Percentiles rank a stretch among this genome's conserved stretches.
phyloP scores from a whole-genome alignment of 176 grass and related monocot genomes.

The Carex parvula region DNA sequence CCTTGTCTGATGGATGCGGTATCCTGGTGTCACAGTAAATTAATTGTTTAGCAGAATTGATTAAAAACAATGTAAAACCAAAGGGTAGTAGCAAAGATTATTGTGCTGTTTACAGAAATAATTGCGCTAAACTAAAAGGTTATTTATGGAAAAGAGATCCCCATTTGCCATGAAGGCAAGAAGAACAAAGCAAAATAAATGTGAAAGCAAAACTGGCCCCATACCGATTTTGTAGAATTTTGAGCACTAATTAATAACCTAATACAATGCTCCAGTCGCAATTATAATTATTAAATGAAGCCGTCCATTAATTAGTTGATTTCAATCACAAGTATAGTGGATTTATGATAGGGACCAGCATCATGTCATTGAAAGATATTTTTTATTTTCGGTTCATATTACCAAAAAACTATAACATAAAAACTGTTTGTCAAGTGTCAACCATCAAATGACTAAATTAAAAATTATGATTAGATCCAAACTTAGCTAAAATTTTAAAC shows the following conservation, averaged over 20 bases:
- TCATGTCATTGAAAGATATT: background rate
- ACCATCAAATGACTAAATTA: background rate
- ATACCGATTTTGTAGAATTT: background rate
- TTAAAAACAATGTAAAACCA: background rate
- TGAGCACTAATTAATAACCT: background rate
- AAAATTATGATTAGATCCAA: background rate
- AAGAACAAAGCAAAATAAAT: background rate
- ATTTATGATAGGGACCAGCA: background rate
- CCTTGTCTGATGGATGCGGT: constrained; percentile 31
- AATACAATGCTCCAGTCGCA: background rate
- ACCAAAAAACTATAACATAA: background rate
- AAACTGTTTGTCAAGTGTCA: background rate
- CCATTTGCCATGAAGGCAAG: background rate
- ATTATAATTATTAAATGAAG: background rate
- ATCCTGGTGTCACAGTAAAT: constrained; percentile 8
- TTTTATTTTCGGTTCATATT: background rate
- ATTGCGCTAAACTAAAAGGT: background rate
- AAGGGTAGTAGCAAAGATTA: background rate
- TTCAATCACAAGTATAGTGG: background rate
- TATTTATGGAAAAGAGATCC: background rate
- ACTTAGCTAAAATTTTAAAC: background rate
- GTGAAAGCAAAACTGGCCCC: background rate
- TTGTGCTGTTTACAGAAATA: background rate
- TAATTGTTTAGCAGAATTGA: background rate
- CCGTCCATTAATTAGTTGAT: background rate